Conservation (phyloP, 768 basidiomycete genomes). For the Amanita subjunquillea region DNA sequence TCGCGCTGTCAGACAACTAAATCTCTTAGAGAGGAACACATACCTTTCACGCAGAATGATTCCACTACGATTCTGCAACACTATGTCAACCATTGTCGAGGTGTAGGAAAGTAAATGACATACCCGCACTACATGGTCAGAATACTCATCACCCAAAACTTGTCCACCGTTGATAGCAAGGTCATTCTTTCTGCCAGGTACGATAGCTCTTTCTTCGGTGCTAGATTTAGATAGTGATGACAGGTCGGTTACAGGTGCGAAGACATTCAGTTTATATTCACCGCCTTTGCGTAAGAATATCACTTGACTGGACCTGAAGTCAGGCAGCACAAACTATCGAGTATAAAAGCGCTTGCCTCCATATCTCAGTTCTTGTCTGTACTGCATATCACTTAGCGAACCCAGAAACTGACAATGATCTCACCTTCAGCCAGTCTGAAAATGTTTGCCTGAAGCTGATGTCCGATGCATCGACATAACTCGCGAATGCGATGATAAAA, state of each 20-base stretch:
- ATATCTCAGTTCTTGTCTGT: constrained; percentile 78
- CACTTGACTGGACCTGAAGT: constrained; percentile 52
- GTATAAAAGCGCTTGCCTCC: constrained; percentile 53
- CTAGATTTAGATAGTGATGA: constrained; percentile 69
- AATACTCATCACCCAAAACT: constrained; percentile 91
- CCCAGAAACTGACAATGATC: constrained; percentile 4
- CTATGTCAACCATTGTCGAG: not conserved
- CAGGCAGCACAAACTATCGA: not conserved
- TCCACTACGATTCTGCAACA: constrained; percentile 70
- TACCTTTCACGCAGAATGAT: constrained; percentile 89
- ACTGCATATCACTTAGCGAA: not conserved
- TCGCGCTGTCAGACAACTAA: not conserved
- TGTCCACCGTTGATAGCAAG: constrained; percentile 72
- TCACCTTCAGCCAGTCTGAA: constrained; percentile 77
- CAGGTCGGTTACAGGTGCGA: constrained; percentile 84
- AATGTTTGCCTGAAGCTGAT: constrained; percentile 55
- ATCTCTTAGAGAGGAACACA: constrained; percentile 8
- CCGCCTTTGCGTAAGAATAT: constrained; percentile 73
- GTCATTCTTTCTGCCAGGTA: constrained; percentile 65
- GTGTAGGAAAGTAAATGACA: constrained; percentile 6
- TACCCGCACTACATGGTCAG: constrained; percentile 87
- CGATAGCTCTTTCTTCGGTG: constrained; percentile 41
- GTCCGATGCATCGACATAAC: constrained; percentile 64
- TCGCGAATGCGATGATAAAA: constrained; percentile 90
- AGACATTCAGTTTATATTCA: constrained; percentile 79